These are phyloP conservation scores for Sclerotinia borealis DNA, from an alignment of 2,329 filamentous ascomycete genomes.

Conservation along the genomic window DNA sequence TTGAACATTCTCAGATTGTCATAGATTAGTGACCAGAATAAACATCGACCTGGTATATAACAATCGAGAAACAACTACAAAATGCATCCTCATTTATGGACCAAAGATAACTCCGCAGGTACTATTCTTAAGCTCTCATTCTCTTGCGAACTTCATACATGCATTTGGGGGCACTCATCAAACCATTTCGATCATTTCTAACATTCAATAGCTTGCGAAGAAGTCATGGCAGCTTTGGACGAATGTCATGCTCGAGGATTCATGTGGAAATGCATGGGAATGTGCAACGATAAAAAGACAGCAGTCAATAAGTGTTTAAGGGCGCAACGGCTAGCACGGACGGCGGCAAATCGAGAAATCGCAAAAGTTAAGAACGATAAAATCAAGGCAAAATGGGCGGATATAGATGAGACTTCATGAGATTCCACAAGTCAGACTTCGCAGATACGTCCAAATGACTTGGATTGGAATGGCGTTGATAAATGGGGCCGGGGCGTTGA, in stretches of 20 bases:
- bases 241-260: slow-evolving; percentile 93
- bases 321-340: slow-evolving; percentile 71
- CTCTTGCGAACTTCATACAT: background rate
- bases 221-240: slow-evolving; percentile 88
- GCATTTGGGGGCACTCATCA: background rate
- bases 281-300: slow-evolving; percentile 82
- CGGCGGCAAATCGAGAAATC: slow-evolving; percentile 66
- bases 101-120: slow-evolving; percentile 78
- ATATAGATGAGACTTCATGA: slow-evolving; percentile 66
- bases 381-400: slow-evolving; percentile 72
- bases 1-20: background rate
- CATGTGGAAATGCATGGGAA: slow-evolving; percentile 82
- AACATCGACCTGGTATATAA: background rate
- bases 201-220: slow-evolving; percentile 69
- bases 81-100: slow-evolving; percentile 98
- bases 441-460: background rate
- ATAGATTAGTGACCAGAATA: background rate
- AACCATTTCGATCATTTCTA: slow-evolving; percentile 11
- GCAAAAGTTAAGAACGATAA: slow-evolving; percentile 64
- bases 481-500: background rate
- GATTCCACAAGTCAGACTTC: slow-evolving; percentile 15
- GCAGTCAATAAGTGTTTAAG: slow-evolving; percentile 81
- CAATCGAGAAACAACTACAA: slow-evolving; percentile 28
- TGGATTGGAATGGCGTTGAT: background rate
- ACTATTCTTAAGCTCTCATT: slow-evolving; percentile 27